Evolutionary conservation across 2,329 filamentous ascomycete species (phyloP), one percentile per base, ranked within the genome.

Genomic region (Exophiala xenobiotica): DNA sequence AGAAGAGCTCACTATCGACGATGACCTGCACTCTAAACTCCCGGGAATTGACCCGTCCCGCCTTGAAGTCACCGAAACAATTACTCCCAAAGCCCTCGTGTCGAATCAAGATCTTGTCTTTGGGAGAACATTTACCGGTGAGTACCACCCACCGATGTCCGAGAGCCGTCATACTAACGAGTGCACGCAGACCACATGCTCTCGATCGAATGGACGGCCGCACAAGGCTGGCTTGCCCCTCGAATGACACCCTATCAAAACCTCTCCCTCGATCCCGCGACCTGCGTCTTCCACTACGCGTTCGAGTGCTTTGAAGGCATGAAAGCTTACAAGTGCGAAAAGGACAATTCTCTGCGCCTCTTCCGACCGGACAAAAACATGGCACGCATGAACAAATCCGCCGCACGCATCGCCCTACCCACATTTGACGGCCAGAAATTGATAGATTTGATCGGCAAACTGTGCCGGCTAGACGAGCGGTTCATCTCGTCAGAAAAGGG

Each of bases 181-280:
- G n/a, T n/a, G n/a, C n/a, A n/a, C n/a, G n/a, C n/a, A 95, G 93
- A 99, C 76, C 93, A 97, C 75, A 97, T 99, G 92, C 85, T 97
- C 65, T 85, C 87, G 53, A 80, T 95, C 62, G 90, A 96, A 77
- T 99, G 93, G 93, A 92, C 87, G 49, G 82, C 90, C 54, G 76
- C 81, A 42, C 78, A 88, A 60, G 93, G 91, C 69, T 96, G 93
- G 93, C 74, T 86, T 35, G 74, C 84, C 11, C 89, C 92, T 51
- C 79, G 82, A 60, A 97, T 99, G 68, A 85, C 82, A 14, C 93
- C 93, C 16, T 97, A 97, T 78, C 90, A 96, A 74, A 96, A 96
- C 74, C 88, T 99, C 63, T 92, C 88, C 39, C 86, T 99, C 64
- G 93, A 97, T 71, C 93, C 93, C 20, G 90, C 93, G 37, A 93